Evolutionary conservation across 2,329 filamentous ascomycete genomes (phyloP), one percentile per base, ranked within the genome.

Genomic region (Penicillium janthinellum): DNA sequence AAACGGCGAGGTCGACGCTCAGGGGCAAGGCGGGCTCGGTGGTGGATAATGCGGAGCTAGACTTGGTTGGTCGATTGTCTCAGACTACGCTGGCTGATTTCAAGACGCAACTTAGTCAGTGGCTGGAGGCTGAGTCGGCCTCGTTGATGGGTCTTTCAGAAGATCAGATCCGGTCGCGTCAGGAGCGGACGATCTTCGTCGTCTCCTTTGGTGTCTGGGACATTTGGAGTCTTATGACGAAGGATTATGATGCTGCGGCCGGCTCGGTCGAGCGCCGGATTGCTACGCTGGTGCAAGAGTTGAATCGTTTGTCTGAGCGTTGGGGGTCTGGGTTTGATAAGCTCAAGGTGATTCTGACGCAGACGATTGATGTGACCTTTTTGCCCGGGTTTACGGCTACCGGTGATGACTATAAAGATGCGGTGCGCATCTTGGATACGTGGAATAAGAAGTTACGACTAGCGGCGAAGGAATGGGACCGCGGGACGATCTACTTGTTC

Each of bases 151-250:
- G 59, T 1, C 53, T 74, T 28, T 63, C 64, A 6, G 57, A 56
- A 44, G 64, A 73, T n/a, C 60, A 66, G 20, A 57, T 72, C 34
- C 57, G 57, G 37, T 58, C 57, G 10, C 70, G 70, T 8, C 65
- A 71, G 56, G 69, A 73, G 20, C 69, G 66, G 35, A 76, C 75
- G 10, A 68, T 77, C 38, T 72, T 77, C 55, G 67, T 70, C 10
- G 64, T 77, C 4, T 75, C 73, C 15, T 78, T 78, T 63, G 74
- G 75, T 5, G 57, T 77, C 11, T 77, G 73, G 75, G 76, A 78
- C 57, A 49, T 78, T 49, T 78, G 74, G 75, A 72, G 72, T 38
- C 58, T 75, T 54, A 59, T 73, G 34, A 66, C 60, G 31, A 66
- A 67, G 60, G 65, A 70, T 51, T 64, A 71, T 57, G 63, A 69